Base-by-base conservation (phyloP, 2,329 filamentous ascomycete species). In the Madurella fahalii region DNA sequence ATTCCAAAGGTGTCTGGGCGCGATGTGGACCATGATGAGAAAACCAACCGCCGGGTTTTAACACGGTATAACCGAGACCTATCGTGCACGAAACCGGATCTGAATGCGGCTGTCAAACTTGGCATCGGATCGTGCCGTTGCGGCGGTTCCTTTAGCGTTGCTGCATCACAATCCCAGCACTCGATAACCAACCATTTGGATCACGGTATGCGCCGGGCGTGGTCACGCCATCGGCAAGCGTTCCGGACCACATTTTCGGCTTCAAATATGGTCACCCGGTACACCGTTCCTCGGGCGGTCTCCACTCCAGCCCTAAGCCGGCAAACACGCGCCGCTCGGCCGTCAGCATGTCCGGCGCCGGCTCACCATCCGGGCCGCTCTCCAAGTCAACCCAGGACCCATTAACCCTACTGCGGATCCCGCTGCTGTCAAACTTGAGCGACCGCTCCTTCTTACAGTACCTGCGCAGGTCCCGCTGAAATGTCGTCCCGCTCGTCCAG, bases 361-460 rank as follows among this genome's bases (percentile, higher is more conserved):
- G 67, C 59, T 79, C 72, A 1, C 72, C 71, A 18, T 67, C 65
- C 1, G 66, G 66, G 51, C 65, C 78, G 66, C 74, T 87, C 79
- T 85, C 82, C 8, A 94, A 64, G 68, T 94, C 85, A n/a, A 93
- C 81, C 75, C 85, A 85, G 2, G 72, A 71, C 1, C 89, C 89
- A 51, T 84, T 82, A 9, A 65, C 69, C 9, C 85, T 77, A 64
- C 83, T 84, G 43, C 91, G 79, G 11, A 96, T 82, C 0, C 94
- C 94, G 64, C 89, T 95, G 59, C 88, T 94, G 67, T 96, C 92
- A 67, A 97, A 97, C 69, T 94, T 95, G 78, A 90, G 86, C 0
- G 77, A 77, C 63, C 82, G 85, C 54, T 80, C 77, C 39, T 84
- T 78, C 69, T 89, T 92, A 57, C 86, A 90, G 70, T 93, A 95